A percentile compares a stretch with the other conserved stretches of the same genome.
phyloP scores from a whole-genome alignment of 2,329 filamentous ascomycete species.

The Arthrinium puccinioides region DNA sequence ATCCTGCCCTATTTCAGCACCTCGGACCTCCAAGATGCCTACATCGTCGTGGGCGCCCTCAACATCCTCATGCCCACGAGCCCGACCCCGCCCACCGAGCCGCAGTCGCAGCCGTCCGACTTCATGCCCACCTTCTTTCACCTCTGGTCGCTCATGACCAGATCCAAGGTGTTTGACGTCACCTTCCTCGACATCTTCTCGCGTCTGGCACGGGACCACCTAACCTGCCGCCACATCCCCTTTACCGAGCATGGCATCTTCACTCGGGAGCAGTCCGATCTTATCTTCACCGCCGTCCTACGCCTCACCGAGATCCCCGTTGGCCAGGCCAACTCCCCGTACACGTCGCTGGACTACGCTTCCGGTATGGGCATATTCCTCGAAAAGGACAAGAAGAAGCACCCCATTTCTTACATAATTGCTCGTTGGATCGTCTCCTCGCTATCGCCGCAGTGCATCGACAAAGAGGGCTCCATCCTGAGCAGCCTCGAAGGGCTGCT shows the following conservation, averaged over 20 bases:
- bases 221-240: slow-evolving; percentile 65
- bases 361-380: slow-evolving; percentile 79
- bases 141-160: slow-evolving; percentile 86
- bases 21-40: slow-evolving; percentile 85
- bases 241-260: slow-evolving; percentile 89
- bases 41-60: slow-evolving; percentile 81
- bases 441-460: slow-evolving; percentile 74
- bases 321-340: slow-evolving; percentile 89
- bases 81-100: slow-evolving; percentile 62
- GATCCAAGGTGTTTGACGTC: slow-evolving; percentile 81
- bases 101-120: slow-evolving; percentile 76
- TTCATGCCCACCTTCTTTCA: slow-evolving; percentile 95
- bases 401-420: slow-evolving; percentile 85
- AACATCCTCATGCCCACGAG: slow-evolving; percentile 84
- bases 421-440: slow-evolving; percentile 92
- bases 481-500: slow-evolving; percentile 84
- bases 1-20: slow-evolving; percentile 85
- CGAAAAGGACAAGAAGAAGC: slow-evolving; percentile 88
- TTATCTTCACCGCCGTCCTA: slow-evolving; percentile 87
- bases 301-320: slow-evolving; percentile 92
- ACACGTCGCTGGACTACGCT: slow-evolving; percentile 76
- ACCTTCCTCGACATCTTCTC: slow-evolving; percentile 88
- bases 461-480: slow-evolving; percentile 71
- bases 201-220: slow-evolving; percentile 74
- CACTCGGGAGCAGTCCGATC: slow-evolving; percentile 81